Conservation (phyloP, 108 stramenopile genomes). For the Fistulifera solaris region DNA sequence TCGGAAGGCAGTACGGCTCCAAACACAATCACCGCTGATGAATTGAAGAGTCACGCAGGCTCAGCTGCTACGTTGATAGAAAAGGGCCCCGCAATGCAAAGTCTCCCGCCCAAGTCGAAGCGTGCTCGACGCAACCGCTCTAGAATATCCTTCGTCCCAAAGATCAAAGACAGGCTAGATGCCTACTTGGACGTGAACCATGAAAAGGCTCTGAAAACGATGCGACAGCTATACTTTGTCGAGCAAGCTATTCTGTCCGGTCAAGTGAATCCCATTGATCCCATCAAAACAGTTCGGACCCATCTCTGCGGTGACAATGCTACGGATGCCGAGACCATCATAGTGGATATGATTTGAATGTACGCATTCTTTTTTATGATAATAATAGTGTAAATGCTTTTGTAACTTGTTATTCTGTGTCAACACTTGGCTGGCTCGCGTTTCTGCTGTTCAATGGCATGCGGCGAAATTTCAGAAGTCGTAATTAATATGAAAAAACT, state of each 20-base stretch:
- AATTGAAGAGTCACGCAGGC: neutral
- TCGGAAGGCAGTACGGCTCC: neutral
- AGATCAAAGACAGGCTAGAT: constrained; percentile 58
- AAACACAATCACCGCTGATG: constrained; percentile 15
- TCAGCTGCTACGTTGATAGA: constrained; percentile 29
- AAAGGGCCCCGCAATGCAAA: constrained; percentile 30
- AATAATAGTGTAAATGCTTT: too few relatives aligned
- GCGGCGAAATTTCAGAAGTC: too few relatives aligned
- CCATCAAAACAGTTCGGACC: constrained; percentile 11
- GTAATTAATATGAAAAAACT: too few relatives aligned
- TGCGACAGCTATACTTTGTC: constrained; percentile 73
- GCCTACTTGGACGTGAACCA: constrained; percentile 40
- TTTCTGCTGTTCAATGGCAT: too few relatives aligned
- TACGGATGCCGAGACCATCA: constrained; percentile 68
- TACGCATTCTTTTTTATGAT: too few relatives aligned
- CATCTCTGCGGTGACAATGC: constrained; percentile 52
- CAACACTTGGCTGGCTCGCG: too few relatives aligned
- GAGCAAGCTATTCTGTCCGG: constrained; percentile 59
- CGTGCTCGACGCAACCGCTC: constrained; percentile 66
- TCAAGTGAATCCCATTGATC: constrained; percentile 32
- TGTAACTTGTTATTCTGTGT: too few relatives aligned
- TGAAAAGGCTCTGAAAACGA: constrained; percentile 59
- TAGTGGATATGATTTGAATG: constrained; percentile 62
- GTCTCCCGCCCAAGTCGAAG: constrained; percentile 60
- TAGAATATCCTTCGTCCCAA: constrained; percentile 71